phyloP scores from a whole-genome alignment of 1,284 basidiomycete genomes.

The Puccinia polysora region DNA sequence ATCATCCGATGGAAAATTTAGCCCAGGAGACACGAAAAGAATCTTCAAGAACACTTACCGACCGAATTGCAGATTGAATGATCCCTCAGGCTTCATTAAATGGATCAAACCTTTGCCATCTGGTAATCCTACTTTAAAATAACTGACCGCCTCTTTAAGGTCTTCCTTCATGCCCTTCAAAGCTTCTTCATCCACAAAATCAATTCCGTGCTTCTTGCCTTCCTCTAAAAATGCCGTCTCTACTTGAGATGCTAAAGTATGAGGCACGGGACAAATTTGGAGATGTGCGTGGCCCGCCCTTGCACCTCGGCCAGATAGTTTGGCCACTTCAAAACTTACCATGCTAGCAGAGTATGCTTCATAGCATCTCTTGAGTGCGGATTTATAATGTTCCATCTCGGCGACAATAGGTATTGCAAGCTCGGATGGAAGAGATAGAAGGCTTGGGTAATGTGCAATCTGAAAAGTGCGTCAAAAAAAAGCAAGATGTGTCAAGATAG shows the following conservation, averaged over 20 bases:
- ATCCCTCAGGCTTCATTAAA: constrained; percentile 67
- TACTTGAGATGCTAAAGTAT: constrained; percentile 61
- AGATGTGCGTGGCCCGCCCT: constrained; percentile 92
- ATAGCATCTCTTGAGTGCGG: constrained; percentile 67
- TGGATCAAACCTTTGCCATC: constrained; percentile 79
- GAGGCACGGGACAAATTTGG: constrained; percentile 76
- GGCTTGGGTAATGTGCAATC: constrained; percentile 60
- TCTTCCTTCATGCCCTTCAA: constrained; percentile 63
- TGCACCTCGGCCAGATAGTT: constrained; percentile 59
- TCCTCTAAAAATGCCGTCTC: constrained; percentile 67
- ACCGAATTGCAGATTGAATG: constrained; percentile 86
- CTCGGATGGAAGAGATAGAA: constrained; percentile 67
- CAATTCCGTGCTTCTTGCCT: constrained; percentile 56
- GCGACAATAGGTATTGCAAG: constrained; percentile 68
- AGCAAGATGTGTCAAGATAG: background rate
- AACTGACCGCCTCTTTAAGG: constrained; percentile 59
- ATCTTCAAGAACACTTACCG: constrained; percentile 66
- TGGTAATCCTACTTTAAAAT: constrained; percentile 84
- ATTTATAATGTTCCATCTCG: constrained; percentile 78
- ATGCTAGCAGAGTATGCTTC: constrained; percentile 65
- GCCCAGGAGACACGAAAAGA: constrained; percentile 33
- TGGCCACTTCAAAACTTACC: constrained; percentile 81
- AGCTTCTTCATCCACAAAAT: constrained; percentile 56
- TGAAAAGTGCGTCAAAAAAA: background rate
- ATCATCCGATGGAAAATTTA: background rate